phyloP scores from a whole-genome alignment of 441 rosid species.

The Adansonia gregorii region DNA sequence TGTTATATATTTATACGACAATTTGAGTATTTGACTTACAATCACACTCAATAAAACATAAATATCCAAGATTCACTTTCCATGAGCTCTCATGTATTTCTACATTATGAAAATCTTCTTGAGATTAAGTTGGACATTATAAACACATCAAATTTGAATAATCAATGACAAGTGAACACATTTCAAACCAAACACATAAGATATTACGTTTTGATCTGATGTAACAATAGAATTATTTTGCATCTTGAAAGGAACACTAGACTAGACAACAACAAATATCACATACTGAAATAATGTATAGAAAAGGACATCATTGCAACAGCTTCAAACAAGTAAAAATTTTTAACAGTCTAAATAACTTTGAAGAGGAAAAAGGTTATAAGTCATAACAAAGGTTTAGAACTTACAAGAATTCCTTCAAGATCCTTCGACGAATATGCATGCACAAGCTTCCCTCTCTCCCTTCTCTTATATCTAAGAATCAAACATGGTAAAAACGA shows the following conservation, averaged over 20 bases:
- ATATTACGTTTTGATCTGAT: not conserved
- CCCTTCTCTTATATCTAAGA: slow-evolving; percentile 78
- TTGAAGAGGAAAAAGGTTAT: not conserved
- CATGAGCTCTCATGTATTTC: not conserved
- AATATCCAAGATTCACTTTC: not conserved
- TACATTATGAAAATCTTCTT: not conserved
- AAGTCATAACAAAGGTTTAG: not conserved
- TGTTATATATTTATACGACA: not conserved
- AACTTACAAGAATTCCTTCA: slow-evolving; percentile 89
- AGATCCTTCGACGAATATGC: slow-evolving; percentile 87
- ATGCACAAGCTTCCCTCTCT: slow-evolving; percentile 83
- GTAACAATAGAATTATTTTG: not conserved
- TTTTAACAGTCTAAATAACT: not conserved
- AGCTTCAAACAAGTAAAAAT: not conserved
- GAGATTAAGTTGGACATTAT: not conserved
- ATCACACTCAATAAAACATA: not conserved
- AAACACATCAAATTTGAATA: not conserved
- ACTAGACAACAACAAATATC: not conserved
- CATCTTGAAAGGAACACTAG: not conserved
- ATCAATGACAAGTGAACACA: not conserved
- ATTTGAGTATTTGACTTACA: not conserved
- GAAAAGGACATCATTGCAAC: not conserved
- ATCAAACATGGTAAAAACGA: slow-evolving; percentile 8
- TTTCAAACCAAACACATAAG: not conserved
- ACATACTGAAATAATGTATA: not conserved